Conservation (phyloP, 148 eudicot species). For the Dysphania ambrosioides region DNA sequence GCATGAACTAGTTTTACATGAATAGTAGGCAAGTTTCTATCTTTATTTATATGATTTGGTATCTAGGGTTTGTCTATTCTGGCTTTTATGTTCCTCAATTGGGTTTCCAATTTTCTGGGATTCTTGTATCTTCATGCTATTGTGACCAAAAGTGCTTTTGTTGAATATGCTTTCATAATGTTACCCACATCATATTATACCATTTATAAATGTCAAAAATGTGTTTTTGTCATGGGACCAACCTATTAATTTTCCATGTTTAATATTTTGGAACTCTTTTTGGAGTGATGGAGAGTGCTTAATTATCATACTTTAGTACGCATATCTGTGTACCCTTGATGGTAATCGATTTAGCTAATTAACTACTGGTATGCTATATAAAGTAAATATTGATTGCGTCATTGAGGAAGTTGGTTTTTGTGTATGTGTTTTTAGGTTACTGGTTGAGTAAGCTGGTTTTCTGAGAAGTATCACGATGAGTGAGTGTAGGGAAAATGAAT, state of each 20-base stretch:
- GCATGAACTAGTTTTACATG: no score
- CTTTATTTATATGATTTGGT: neutral
- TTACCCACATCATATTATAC: neutral
- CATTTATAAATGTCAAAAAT: no score
- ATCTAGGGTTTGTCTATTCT: neutral
- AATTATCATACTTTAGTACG: no score
- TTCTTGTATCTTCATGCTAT: neutral
- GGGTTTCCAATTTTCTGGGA: neutral
- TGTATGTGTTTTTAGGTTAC: slow-evolving; percentile 17
- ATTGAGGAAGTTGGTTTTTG: slow-evolving; percentile 2
- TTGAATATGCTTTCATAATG: neutral
- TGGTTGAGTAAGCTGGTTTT: neutral
- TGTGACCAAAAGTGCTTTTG: neutral
- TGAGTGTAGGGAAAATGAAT: slow-evolving; percentile 22
- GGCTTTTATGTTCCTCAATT: no score
- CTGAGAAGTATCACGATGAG: slow-evolving; percentile 23
- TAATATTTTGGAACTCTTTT: no score
- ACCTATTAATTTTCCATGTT: no score
- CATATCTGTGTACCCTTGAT: no score
- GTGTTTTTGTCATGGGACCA: no score
- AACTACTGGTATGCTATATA: neutral
- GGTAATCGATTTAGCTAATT: no score
- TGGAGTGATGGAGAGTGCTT: no score
- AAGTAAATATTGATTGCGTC: neutral
- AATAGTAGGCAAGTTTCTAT: neutral